Conservation (phyloP, 2,329 filamentous ascomycete species). For the Periconia digitata region DNA sequence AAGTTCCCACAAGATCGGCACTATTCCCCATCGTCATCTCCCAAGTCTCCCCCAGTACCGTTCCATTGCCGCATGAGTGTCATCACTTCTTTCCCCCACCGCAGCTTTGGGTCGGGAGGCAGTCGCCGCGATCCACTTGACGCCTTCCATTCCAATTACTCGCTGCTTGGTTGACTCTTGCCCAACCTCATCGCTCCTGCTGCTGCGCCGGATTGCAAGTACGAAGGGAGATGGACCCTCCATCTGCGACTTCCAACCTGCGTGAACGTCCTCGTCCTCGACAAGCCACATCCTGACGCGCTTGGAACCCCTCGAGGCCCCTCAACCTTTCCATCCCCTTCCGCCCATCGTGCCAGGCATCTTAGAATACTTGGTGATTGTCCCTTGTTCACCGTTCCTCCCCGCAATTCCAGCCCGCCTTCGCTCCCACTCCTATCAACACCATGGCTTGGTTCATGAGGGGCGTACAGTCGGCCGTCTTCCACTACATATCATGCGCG, state of each 20-base stretch:
- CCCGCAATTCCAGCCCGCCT: background rate
- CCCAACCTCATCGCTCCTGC: background rate
- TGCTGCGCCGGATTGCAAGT: background rate
- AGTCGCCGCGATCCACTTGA: constrained; percentile 1
- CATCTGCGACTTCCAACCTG: constrained; percentile 19
- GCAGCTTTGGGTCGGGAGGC: background rate
- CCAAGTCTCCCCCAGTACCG: background rate
- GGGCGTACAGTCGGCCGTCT: constrained; percentile 71
- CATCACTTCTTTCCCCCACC: background rate
- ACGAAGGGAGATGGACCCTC: constrained; percentile 17
- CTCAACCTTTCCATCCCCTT: background rate
- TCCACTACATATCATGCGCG: constrained; percentile 76
- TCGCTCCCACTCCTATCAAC: background rate
- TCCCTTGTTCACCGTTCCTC: no score
- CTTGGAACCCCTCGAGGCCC: constrained; percentile 7
- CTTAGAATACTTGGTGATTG: background rate
- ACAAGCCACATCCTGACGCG: constrained; percentile 8
- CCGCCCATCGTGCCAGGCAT: constrained; percentile 2
- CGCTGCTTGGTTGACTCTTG: constrained; percentile 2
- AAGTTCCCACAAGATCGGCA: constrained; percentile 1
- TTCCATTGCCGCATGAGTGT: background rate
- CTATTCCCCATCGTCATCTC: constrained; percentile 2
- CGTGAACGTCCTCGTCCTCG: constrained; percentile 18
- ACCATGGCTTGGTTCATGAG: constrained; percentile 46
- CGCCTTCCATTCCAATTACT: constrained; percentile 7